Evolutionary conservation across 257 asterid genomes (phyloP).

Genomic region (Sherardia arvensis): DNA sequence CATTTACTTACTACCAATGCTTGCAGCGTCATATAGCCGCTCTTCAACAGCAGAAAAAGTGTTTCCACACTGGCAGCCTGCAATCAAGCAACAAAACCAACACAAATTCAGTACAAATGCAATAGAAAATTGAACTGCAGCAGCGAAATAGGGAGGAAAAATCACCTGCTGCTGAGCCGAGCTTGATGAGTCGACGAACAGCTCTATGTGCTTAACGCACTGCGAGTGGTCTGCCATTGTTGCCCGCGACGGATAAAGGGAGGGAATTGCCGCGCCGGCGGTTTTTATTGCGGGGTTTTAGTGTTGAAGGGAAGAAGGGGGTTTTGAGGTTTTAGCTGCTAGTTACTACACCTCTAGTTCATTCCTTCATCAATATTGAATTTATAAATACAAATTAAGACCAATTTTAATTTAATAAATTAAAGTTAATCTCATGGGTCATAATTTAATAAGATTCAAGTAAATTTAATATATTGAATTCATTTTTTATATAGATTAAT

Average conservation of each 20-base stretch:
- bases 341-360: neutral
- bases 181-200: conserved; percentile 57
- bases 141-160: neutral
- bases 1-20: conserved; percentile 53
- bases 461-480: too few species aligned
- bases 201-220: conserved; percentile 59
- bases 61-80: conserved; percentile 63
- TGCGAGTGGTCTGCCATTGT: conserved; percentile 37
- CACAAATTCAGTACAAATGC: neutral
- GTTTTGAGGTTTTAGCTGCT: neutral
- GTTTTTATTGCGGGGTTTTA: neutral
- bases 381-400: too few species aligned
- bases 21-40: conserved; percentile 52
- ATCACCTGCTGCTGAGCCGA: conserved; percentile 62
- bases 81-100: conserved; percentile 14
- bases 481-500: too few species aligned
- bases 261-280: neutral
- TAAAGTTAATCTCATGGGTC: too few species aligned
- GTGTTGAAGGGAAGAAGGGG: neutral
- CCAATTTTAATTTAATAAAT: too few species aligned
- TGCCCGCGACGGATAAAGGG: neutral
- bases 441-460: too few species aligned
- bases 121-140: neutral
- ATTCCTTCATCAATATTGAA: too few species aligned
- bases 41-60: conserved; percentile 50